Base-by-base conservation (phyloP, 192 early-diverging fungal species). In the Gaertneriomyces sp. region DNA sequence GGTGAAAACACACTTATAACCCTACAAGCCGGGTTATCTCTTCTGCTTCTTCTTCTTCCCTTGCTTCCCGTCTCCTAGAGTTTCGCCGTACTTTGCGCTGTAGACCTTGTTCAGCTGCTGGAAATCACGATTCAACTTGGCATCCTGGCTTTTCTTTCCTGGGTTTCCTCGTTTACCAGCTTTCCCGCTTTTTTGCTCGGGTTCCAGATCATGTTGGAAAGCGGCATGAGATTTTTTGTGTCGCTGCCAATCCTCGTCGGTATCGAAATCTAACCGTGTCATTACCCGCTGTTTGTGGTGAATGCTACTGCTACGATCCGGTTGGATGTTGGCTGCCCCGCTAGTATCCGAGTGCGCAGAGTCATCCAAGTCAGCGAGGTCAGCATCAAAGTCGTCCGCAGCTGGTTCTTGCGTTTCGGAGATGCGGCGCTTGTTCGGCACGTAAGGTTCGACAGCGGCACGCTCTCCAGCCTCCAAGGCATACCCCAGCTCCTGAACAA, bases 141-240 rank as follows among this genome's bases (percentile, higher is more conserved):
- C 61, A 40, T 60, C 61, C 4, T 57, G 40, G 44, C 62, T 54
- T 42, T 69, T 69, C 17, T 42, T 75, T 16, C 79, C 79, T 43
- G 56, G 70, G 47, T 74, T 63, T 12, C 73, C 76, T 39, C 68
- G 69, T 7, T 73, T 61, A 25, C 73, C 77, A 61, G 69, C 66
- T 19, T 53, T 16, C 10, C 66, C 66, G 17, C 44, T 43, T 17
- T 57, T 70, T 45, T 81, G 83, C 16, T 87, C 76, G 4, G 86
- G 66, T 10, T 78, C 89, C 10, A 91, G 82, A 42, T 88, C 90
- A 70, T 87, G 90, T 63, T 90, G 85, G 58, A 85, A 87, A 3
- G 90, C 87, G 16, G 85, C 87, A 75, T 91, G 89, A 19, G 73
- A 77, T 19, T 87, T 87, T 69, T 91, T 90, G 58, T 92, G 90